Base-by-base conservation (phyloP, 352 stramenopile genomes). In the Phytophthora palmivora region DNA sequence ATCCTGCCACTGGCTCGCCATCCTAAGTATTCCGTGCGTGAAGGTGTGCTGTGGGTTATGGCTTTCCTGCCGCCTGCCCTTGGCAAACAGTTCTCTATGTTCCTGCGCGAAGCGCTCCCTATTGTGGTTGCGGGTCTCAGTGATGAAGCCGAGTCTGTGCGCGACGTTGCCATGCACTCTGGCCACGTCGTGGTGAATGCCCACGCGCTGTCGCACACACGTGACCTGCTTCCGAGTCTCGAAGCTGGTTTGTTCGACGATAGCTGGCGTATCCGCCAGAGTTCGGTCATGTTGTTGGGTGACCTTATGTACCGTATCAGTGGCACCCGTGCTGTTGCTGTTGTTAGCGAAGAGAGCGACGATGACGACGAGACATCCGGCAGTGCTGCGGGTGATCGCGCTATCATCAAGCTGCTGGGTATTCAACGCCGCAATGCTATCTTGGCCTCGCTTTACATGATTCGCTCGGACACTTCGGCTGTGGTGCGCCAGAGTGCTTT, bases 31-130 rank as follows among this genome's bases (percentile, higher is more conserved):
- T 95, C 88, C 41, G 98, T 98, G 16, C 90, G 98, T 63, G 98
- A 99, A 67, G 98, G 98, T 49, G 94, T 99, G 16, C 60, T 99
- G 28, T 99, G 98, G 98, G 93, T 99, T 48, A 88, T 99, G 48
- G 98, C 96, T 28, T 99, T 99, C 76, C 70, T 99, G 58, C 97
- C 98, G 6, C 94, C 92, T n/a, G 87, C 92, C 21, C 82, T 99
- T 46, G 95, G 96, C 49, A 92, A 96, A 52, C 72, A 78, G 21
- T 99, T 99, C 78, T 84, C 92, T 6, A 77, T 89, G 33, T 94
- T 99, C 49, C 92, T 99, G 57, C 82, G 91, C 54, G 83, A 92
- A 54, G 97, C 96, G 26, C 82, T 99, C 43, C 97, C 97, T 19
- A 96, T 99, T 41, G 89, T 99, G 32, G 88, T 99, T 11, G 82